A percentile compares a stretch with the other conserved stretches of the same genome.
Conservation (phyloP, 441 rosid species). For the Flueggea neowawraea region DNA sequence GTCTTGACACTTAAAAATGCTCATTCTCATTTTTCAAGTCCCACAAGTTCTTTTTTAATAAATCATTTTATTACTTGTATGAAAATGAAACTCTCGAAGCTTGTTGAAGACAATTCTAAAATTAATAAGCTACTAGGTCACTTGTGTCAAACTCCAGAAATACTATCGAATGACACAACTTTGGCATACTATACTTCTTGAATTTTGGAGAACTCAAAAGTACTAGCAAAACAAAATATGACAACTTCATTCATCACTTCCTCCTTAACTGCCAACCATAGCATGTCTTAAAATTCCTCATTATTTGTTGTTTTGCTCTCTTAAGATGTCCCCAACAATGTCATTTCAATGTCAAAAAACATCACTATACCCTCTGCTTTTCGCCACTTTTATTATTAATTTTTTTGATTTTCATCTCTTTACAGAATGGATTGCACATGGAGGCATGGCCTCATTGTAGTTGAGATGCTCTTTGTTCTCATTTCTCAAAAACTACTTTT, state of each 20-base stretch:
- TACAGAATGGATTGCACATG: slow-evolving; percentile 96
- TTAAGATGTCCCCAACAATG: slow-evolving; percentile 49
- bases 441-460: slow-evolving; percentile 58
- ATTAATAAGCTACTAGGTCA: no score
- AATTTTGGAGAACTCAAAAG: slow-evolving; percentile 32
- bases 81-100: slow-evolving; percentile 6
- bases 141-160: no score
- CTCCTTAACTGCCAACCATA: slow-evolving; percentile 78
- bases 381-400: neutral
- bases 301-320: slow-evolving; percentile 24
- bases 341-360: slow-evolving; percentile 70
- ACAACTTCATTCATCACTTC: slow-evolving; percentile 36
- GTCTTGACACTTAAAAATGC: no score
- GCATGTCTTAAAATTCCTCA: slow-evolving; percentile 26
- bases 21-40: no score
- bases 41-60: no score
- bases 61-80: no score
- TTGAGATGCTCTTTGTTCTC: slow-evolving; percentile 65
- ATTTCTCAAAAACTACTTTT: slow-evolving; percentile 15
- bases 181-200: slow-evolving; percentile 3
- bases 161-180: no score
- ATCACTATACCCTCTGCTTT: slow-evolving; percentile 24
- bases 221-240: slow-evolving; percentile 33
- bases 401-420: slow-evolving; percentile 41
- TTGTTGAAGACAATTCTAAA: neutral